These are phyloP conservation scores for Metarhizium album DNA, from an alignment of 2,329 filamentous ascomycete species.

Conservation along the genomic window DNA sequence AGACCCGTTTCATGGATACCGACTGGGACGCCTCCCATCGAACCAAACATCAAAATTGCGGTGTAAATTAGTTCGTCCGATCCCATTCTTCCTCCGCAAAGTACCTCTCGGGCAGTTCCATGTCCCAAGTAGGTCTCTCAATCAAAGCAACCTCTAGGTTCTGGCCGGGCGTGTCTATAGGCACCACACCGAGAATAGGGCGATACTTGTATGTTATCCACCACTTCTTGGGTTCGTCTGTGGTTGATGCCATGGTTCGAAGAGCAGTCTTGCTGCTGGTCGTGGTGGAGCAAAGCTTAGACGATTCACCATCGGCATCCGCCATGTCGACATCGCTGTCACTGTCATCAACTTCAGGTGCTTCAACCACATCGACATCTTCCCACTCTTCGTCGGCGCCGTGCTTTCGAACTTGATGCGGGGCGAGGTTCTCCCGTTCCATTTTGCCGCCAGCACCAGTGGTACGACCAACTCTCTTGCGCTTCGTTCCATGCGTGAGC, in stretches of 20 bases:
- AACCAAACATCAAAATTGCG: background rate
- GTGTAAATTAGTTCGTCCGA: constrained; percentile 15
- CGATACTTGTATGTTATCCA: constrained; percentile 93
- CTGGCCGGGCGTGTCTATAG: constrained; percentile 27
- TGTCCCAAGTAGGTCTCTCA: constrained; percentile 76
- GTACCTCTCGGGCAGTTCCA: constrained; percentile 65
- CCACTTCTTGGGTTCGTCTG: constrained; percentile 28
- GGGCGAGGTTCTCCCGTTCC: constrained; percentile 32
- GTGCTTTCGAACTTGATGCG: constrained; percentile 31
- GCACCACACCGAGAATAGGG: constrained; percentile 69
- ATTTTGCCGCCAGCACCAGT: constrained; percentile 45
- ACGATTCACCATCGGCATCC: constrained; percentile 22
- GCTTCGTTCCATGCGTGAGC: constrained; percentile 33
- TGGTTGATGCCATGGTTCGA: constrained; percentile 7
- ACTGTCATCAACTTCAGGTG: constrained; percentile 22
- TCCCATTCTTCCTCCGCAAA: constrained; percentile 47
- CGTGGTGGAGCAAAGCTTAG: constrained; percentile 20
- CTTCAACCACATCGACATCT: constrained; percentile 28
- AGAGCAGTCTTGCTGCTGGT: constrained; percentile 12
- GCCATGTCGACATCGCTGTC: constrained; percentile 29
- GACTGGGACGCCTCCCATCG: background rate
- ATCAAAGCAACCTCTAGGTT: constrained; percentile 74
- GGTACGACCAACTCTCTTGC: constrained; percentile 39
- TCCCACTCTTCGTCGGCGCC: constrained; percentile 30
- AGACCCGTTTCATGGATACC: background rate